Base-by-base conservation (phyloP, 2,329 filamentous ascomycete species). In the Teratosphaeria nubilosa region DNA sequence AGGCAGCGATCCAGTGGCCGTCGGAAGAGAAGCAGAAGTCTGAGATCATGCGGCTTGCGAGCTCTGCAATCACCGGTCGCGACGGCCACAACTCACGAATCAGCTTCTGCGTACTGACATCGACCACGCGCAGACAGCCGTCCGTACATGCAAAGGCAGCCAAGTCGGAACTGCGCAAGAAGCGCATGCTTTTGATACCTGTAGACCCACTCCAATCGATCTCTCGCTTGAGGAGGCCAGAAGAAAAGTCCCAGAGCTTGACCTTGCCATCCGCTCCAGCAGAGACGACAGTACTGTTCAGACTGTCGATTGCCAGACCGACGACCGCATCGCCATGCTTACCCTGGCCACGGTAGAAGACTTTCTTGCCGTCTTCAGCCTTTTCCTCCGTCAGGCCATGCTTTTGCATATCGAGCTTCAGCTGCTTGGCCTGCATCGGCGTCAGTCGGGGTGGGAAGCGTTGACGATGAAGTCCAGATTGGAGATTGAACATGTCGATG, bases 181-280 rank as follows among this genome's bases (percentile, higher is more conserved):
- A 94, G 58, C 86, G 85, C 65, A 92, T 85, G 16, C 82, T 85
- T 0, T 84, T 88, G 56, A 95, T 86, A 52, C 85, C 82, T 4
- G 86, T 85, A 81, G 88, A 89, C 3, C 83, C 83, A 51, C 86
- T 83, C 87, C 91, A 95, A 71, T 91, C 85, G 55, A 97, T 84
- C 68, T 96, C 86, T 62, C 92, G 82, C 11, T 88, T 70, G 2
- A 97, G 79, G 51, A 84, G 82, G 7, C 92, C 94, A 0, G 88
- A 90, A n/a, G 85, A 74, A 63, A 99, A 95, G 64, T 95, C 89
- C 95, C 95, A 99, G 71, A 99, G 97, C 76, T 96, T 97, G 66
- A 97, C 81, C 72, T 87, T 95, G 32, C 94, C 94, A 72, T 99
- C 94, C 14, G 91, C 76, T 1, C 90, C 87, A 70, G 91, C 95